A percentile compares a stretch with the other conserved stretches of the same genome.
Conservation (phyloP, 805 yeast species). For the Maudiozyma turicensis region DNA sequence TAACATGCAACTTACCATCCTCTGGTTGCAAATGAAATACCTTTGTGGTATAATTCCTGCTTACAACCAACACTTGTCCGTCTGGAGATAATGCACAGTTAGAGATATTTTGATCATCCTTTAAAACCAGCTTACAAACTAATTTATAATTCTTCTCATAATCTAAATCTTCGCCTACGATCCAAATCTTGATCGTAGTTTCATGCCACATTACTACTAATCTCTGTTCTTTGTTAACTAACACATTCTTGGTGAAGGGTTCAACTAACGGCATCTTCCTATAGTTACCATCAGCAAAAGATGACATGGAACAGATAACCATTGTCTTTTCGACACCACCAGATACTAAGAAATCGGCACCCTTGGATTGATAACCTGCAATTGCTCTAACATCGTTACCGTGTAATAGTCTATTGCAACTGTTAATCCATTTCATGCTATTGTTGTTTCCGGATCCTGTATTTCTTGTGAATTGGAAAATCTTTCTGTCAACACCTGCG, state of each 20-base stretch:
- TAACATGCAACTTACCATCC: slow-evolving; percentile 34
- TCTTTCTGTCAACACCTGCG: slow-evolving; percentile 91
- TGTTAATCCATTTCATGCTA: slow-evolving; percentile 57
- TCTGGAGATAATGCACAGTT: slow-evolving; percentile 55
- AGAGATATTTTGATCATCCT: slow-evolving; percentile 75
- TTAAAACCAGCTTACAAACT: slow-evolving; percentile 53
- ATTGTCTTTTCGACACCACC: slow-evolving; percentile 77
- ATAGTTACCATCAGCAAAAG: slow-evolving; percentile 63
- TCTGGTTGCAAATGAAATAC: slow-evolving; percentile 47
- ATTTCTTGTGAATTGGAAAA: slow-evolving; percentile 49
- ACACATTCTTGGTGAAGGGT: slow-evolving; percentile 46
- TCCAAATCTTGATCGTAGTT: slow-evolving; percentile 73
- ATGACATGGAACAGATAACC: slow-evolving; percentile 49
- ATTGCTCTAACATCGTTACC: slow-evolving; percentile 78
- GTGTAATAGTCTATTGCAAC: slow-evolving; percentile 70
- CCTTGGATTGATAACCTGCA: slow-evolving; percentile 58
- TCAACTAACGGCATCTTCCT: slow-evolving; percentile 54
- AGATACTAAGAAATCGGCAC: slow-evolving; percentile 58
- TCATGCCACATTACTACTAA: slow-evolving; percentile 72
- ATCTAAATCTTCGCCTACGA: slow-evolving; percentile 31
- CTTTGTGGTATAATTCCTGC: slow-evolving; percentile 58
- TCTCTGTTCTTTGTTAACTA: slow-evolving; percentile 38
- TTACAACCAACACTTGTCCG: slow-evolving; percentile 60
- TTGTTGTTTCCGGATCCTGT: slow-evolving; percentile 13
- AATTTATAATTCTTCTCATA: slow-evolving; percentile 34